Evolutionary conservation across 441 rosid species (phyloP).

Genomic region (Capsella rubella): DNA sequence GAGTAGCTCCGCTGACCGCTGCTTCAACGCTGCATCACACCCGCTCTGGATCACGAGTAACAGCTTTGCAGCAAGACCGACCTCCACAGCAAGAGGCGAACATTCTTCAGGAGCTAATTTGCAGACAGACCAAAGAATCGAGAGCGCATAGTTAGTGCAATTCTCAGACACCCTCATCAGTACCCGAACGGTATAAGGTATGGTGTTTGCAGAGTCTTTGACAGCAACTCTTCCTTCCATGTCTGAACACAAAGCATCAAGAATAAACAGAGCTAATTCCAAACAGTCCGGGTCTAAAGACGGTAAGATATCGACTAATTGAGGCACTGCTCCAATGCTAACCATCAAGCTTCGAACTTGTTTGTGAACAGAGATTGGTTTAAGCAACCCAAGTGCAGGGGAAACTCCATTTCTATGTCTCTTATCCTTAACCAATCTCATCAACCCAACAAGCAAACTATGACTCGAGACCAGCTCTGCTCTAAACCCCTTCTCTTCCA

Average conservation of each 20-base stretch:
- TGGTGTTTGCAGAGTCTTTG: constrained; percentile 70
- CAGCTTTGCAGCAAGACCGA: constrained; percentile 85
- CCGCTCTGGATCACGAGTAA: constrained; percentile 90
- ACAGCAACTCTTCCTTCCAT: constrained; percentile 72
- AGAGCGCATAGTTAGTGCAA: constrained; percentile 68
- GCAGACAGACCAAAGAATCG: constrained; percentile 77
- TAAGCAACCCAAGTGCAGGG: constrained; percentile 68
- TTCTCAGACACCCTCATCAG: constrained; percentile 83
- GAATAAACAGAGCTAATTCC: constrained; percentile 69
- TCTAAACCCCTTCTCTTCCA: constrained; percentile 65
- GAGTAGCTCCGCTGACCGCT: constrained; percentile 78
- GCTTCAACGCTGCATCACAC: constrained; percentile 74
- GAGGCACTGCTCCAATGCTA: constrained; percentile 77
- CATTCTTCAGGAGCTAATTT: constrained; percentile 82
- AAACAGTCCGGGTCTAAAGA: constrained; percentile 63
- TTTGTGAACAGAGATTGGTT: constrained; percentile 60
- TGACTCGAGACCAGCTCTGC: constrained; percentile 67
- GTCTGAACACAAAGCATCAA: constrained; percentile 64
- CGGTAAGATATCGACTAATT: constrained; percentile 69
- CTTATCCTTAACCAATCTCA: constrained; percentile 80
- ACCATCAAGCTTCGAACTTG: constrained; percentile 61
- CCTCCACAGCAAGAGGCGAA: constrained; percentile 69
- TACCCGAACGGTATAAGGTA: constrained; percentile 64
- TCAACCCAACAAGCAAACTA: constrained; percentile 77
- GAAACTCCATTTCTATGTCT: constrained; percentile 63